Conservation (phyloP, 495 filamentous ascomycete species). For the Trichocladium uniseriatum region DNA sequence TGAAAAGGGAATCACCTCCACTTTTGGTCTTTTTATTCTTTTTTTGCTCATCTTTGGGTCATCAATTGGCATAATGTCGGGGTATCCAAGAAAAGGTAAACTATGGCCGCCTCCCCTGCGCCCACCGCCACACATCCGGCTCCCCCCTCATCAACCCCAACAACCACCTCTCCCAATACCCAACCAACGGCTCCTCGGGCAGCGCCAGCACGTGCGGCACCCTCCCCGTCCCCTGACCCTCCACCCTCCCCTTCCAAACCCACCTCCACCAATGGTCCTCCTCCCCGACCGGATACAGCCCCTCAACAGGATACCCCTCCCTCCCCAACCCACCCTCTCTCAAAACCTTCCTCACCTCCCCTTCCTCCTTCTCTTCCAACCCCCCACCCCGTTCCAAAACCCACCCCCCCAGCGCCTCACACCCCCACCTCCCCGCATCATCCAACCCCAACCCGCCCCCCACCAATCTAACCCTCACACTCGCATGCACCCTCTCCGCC, state of each 20-base stretch:
- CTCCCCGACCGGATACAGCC: constrained; percentile 17
- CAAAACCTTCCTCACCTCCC: neutral
- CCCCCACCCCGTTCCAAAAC: neutral
- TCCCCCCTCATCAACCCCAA: constrained; percentile 17
- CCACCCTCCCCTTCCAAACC: constrained; percentile 14
- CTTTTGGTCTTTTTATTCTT: no score
- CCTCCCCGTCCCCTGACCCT: constrained; percentile 7
- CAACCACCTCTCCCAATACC: constrained; percentile 27
- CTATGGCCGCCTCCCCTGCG: constrained; percentile 1
- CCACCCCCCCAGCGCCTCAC: constrained; percentile 9
- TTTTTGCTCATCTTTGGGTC: no score
- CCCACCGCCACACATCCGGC: constrained; percentile 25
- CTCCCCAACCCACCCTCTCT: neutral
- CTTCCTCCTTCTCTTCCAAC: neutral
- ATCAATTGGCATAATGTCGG: no score
- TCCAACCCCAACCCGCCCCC: constrained; percentile 22
- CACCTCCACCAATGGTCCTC: constrained; percentile 22
- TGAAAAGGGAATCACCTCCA: no score
- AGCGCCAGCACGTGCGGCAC: constrained; percentile 18
- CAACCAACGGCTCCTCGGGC: constrained; percentile 25
- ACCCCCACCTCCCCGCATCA: constrained; percentile 21
- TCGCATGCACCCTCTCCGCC: constrained; percentile 20
- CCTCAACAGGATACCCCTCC: constrained; percentile 10
- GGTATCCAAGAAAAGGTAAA: no score
- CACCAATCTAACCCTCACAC: constrained; percentile 20